Evolutionary conservation across 2,329 filamentous ascomycete species (phyloP).

Genomic region (Penicillium psychrosexuale): DNA sequence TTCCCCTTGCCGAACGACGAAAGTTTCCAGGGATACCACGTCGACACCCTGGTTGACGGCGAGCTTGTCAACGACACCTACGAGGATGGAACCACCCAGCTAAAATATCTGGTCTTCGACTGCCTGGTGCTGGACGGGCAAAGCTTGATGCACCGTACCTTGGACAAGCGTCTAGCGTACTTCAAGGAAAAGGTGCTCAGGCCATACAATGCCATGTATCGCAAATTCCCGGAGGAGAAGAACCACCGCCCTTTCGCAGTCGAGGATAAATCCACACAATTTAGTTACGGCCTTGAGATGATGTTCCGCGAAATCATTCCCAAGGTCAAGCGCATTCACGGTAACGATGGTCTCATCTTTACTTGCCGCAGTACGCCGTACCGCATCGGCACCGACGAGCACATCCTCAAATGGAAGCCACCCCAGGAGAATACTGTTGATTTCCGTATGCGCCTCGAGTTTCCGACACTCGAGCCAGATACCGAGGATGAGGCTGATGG

Average conservation of each 20-base stretch:
- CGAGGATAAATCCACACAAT: conserved; percentile 84
- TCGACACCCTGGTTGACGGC: conserved; percentile 80
- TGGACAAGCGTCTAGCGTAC: conserved; percentile 86
- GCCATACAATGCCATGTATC: conserved; percentile 69
- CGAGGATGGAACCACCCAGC: conserved; percentile 62
- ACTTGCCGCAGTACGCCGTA: conserved; percentile 89
- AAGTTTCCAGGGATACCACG: conserved; percentile 65
- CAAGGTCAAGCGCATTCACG: conserved; percentile 68
- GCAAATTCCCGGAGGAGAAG: conserved; percentile 70
- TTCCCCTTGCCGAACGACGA: conserved; percentile 69
- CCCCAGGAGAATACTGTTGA: conserved; percentile 93
- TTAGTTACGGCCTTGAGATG: conserved; percentile 82
- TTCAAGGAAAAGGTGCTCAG: conserved; percentile 77
- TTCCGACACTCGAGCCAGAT: conserved; percentile 68
- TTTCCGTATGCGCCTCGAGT: conserved; percentile 75
- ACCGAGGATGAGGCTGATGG: conserved; percentile 66
- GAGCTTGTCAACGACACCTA: conserved; percentile 86
- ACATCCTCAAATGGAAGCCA: conserved; percentile 98
- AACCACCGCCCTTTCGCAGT: conserved; percentile 73
- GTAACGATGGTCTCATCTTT: conserved; percentile 96
- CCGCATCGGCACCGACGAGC: conserved; percentile 81
- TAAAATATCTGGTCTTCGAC: conserved; percentile 91
- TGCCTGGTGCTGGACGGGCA: conserved; percentile 78
- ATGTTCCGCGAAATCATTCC: conserved; percentile 89
- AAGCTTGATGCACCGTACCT: conserved; percentile 70